phyloP scores from a whole-genome alignment of 306 rosid genomes.

The Glycyrrhiza uralensis region DNA sequence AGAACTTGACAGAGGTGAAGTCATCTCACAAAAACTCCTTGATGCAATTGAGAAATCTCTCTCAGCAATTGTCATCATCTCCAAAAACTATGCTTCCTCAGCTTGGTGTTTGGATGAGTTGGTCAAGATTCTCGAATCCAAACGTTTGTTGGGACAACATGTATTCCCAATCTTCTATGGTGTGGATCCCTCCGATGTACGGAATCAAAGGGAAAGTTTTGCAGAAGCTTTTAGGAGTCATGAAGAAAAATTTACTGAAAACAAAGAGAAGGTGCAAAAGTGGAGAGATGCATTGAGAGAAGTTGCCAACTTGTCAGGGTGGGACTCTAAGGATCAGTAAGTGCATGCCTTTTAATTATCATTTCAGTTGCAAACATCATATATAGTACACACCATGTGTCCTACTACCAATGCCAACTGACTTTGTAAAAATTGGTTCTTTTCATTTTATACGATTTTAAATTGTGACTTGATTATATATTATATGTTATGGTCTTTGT shows the following conservation, averaged over 20 bases:
- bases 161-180: slow-evolving; percentile 20
- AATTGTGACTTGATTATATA: background rate
- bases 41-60: slow-evolving; percentile 21
- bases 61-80: slow-evolving; percentile 13
- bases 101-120: slow-evolving; percentile 34
- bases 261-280: background rate
- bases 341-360: no score
- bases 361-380: no score
- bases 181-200: slow-evolving; percentile 17
- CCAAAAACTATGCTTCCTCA: slow-evolving; percentile 22
- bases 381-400: background rate
- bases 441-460: background rate
- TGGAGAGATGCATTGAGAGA: slow-evolving; percentile 28
- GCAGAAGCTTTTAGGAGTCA: slow-evolving; percentile 12
- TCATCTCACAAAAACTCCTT: background rate
- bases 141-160: background rate
- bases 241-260: background rate
- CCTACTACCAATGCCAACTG: no score
- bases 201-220: slow-evolving; percentile 21
- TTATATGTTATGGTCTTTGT: background rate
- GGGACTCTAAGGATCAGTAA: slow-evolving; percentile 17
- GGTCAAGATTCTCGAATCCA: slow-evolving; percentile 14
- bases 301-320: slow-evolving; percentile 17
- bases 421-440: background rate
- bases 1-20: slow-evolving; percentile 22